Conservation (phyloP, 805 yeast species). For the Candida pini region DNA sequence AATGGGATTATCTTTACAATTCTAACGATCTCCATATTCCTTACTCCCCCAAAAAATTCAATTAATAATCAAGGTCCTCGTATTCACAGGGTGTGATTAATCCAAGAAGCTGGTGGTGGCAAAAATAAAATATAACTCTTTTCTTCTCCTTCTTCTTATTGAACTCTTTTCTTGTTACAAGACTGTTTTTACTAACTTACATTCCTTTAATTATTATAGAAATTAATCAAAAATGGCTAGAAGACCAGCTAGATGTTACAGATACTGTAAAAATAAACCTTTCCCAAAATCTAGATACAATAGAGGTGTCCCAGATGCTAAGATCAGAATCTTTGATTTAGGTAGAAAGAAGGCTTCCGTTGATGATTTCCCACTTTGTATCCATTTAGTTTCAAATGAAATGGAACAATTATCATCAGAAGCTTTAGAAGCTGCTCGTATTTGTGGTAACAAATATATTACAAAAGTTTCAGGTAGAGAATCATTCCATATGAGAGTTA, state of each 20-base stretch:
- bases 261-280: slow-evolving; percentile 99
- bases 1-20: too few species aligned
- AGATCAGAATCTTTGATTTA: slow-evolving; percentile 98
- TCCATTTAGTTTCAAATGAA: slow-evolving; percentile 99
- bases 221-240: slow-evolving; percentile 89
- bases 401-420: slow-evolving; percentile 98
- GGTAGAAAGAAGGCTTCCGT: slow-evolving; percentile 99
- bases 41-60: too few species aligned
- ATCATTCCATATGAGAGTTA: slow-evolving; percentile 98
- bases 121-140: too few species aligned
- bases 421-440: slow-evolving; percentile 99
- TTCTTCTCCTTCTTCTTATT: too few species aligned
- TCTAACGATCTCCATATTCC: too few species aligned
- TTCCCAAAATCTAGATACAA: slow-evolving; percentile 99
- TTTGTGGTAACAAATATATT: slow-evolving; percentile 99
- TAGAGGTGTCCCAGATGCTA: slow-evolving; percentile 99
- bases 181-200: too few species aligned
- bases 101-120: too few species aligned
- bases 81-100: too few species aligned
- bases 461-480: slow-evolving; percentile 98
- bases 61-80: too few species aligned
- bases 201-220: slow-evolving; percentile 6
- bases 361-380: slow-evolving; percentile 99
- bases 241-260: slow-evolving; percentile 99
- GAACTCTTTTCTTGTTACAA: too few species aligned